Evolutionary conservation across 768 basidiomycete species (phyloP), one percentile per base, ranked within the genome.

Genomic region (Rhizopogon vesiculosus): DNA sequence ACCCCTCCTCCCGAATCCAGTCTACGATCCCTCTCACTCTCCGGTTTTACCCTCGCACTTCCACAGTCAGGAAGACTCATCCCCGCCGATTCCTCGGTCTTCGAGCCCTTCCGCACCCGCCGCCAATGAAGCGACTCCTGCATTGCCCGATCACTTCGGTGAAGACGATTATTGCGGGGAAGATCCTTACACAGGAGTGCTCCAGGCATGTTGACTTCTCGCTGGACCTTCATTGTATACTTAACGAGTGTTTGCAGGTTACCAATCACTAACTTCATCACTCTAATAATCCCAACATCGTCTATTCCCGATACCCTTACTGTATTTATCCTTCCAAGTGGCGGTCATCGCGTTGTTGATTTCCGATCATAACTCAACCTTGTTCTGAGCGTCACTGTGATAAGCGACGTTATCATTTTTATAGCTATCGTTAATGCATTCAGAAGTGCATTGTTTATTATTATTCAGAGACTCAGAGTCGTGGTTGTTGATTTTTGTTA

Each of bases 1-100:
- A 25, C 65, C 65, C 9, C 62, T 70, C 52, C 39, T 67, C 1
- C 63, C 61, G 12, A 29, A 49, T 18, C 61, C 65, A 0, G 31
- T 62, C 8, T 59, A 64, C 40, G 62, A 66, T 50, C 69, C 67
- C 13, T 57, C 63, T 58, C 56, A 54, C 19, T 3, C 61, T 15
- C 61, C 60, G n/a, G 54, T 63, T 41, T 40, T 66, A 18, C 69
- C 70, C 25, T 55, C 58, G 3, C 66, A 67, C 29, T 50, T 50
- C 35, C 51, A 59, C 42, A n/a, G 33, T 12, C 55, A 55, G 12
- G 59, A 60, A 31, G 54, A 42, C 43, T n/a, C 18, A 5, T 10
- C 39, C 40, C 42, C 56, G 5, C 57, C 53, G 7, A 40, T 44
- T 43, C 28, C 51, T 29, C 38, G 9, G n/a, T 45, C 42, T 33